Percentiles rank a stretch among this genome's conserved stretches.
phyloP scores from a whole-genome alignment of 495 filamentous ascomycete species.

The Thermothielavioides terrestris region DNA sequence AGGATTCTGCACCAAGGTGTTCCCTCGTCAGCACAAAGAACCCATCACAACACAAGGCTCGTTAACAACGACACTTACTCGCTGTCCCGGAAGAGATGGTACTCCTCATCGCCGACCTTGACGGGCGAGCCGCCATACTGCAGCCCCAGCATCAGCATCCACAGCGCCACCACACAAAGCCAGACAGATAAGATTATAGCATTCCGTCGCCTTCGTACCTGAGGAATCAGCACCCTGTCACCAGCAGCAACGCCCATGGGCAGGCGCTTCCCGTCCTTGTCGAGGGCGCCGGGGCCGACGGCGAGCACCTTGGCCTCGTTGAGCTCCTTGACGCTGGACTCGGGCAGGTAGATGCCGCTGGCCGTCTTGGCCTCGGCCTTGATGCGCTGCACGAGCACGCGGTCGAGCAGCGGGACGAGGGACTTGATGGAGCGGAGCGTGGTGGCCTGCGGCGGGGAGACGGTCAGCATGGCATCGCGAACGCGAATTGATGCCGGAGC shows the following conservation, averaged over 20 bases:
- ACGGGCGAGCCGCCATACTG: slow-evolving; percentile 93
- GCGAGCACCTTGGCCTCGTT: slow-evolving; percentile 95
- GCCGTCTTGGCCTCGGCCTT: slow-evolving; percentile 96
- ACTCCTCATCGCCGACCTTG: slow-evolving; percentile 97
- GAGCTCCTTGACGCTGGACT: slow-evolving; percentile 94
- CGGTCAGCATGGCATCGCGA: not conserved
- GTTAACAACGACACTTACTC: slow-evolving; percentile 57
- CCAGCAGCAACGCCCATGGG: slow-evolving; percentile 70
- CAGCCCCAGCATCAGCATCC: slow-evolving; percentile 24
- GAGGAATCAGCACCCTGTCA: slow-evolving; percentile 93
- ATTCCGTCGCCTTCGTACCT: too few species aligned
- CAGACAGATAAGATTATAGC: too few species aligned
- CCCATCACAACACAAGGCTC: not conserved
- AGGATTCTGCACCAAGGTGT: slow-evolving; percentile 50
- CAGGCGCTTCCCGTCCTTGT: slow-evolving; percentile 80
- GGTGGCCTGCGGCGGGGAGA: slow-evolving; percentile 38
- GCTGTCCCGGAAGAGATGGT: slow-evolving; percentile 87
- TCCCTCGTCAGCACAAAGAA: slow-evolving; percentile 22
- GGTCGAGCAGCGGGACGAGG: slow-evolving; percentile 94
- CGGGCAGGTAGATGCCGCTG: slow-evolving; percentile 92
- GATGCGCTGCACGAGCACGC: slow-evolving; percentile 94
- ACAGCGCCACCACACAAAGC: not conserved
- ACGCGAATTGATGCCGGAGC: not conserved
- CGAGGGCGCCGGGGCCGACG: slow-evolving; percentile 78
- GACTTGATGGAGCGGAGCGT: slow-evolving; percentile 92